Percentiles rank a stretch among this genome's conserved stretches.
Conservation (phyloP, 2,329 filamentous ascomycete species). For the Furcasterigmium sp. region DNA sequence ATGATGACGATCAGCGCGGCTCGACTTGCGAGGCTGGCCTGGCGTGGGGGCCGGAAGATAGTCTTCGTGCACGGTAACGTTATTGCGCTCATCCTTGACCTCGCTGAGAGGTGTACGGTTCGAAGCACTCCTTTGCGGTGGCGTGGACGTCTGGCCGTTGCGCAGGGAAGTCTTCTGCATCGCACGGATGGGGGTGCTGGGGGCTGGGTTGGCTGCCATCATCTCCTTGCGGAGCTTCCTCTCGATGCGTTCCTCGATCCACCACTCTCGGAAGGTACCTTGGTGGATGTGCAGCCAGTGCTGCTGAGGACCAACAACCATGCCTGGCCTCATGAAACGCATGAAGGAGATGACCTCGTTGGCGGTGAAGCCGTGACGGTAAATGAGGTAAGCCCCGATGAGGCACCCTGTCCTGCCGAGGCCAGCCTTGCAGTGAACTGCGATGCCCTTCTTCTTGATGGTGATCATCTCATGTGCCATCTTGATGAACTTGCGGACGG, state of each 20-base stretch:
- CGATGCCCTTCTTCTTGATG: slow-evolving; percentile 84
- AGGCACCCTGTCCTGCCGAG: slow-evolving; percentile 92
- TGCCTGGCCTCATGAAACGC: slow-evolving; percentile 97
- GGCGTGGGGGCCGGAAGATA: slow-evolving; percentile 93
- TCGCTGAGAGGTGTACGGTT: slow-evolving; percentile 86
- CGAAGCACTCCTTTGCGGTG: slow-evolving; percentile 71
- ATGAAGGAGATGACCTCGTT: slow-evolving; percentile 98
- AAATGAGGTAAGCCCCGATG: slow-evolving; percentile 96
- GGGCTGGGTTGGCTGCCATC: slow-evolving; percentile 39
- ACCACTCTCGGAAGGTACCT: slow-evolving; percentile 97
- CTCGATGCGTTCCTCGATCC: slow-evolving; percentile 83
- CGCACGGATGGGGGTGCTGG: slow-evolving; percentile 56
- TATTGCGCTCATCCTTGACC: slow-evolving; percentile 74
- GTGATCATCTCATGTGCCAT: slow-evolving; percentile 93
- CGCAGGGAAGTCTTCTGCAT: slow-evolving; percentile 55
- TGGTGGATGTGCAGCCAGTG: slow-evolving; percentile 99
- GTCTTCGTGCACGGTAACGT: slow-evolving; percentile 71
- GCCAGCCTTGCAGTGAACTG: slow-evolving; percentile 97
- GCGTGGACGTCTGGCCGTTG: slow-evolving; percentile 67
- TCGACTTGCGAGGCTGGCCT: slow-evolving; percentile 88
- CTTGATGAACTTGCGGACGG: slow-evolving; percentile 93
- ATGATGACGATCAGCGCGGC: slow-evolving; percentile 70
- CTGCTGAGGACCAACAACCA: slow-evolving; percentile 98
- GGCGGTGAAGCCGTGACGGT: slow-evolving; percentile 93
- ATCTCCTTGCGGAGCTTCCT: slow-evolving; percentile 58